A percentile compares a stretch with the other conserved stretches of the same genome.
Conservation (phyloP, 2,329 filamentous ascomycete genomes). For the Mycosphaerella sp. region DNA sequence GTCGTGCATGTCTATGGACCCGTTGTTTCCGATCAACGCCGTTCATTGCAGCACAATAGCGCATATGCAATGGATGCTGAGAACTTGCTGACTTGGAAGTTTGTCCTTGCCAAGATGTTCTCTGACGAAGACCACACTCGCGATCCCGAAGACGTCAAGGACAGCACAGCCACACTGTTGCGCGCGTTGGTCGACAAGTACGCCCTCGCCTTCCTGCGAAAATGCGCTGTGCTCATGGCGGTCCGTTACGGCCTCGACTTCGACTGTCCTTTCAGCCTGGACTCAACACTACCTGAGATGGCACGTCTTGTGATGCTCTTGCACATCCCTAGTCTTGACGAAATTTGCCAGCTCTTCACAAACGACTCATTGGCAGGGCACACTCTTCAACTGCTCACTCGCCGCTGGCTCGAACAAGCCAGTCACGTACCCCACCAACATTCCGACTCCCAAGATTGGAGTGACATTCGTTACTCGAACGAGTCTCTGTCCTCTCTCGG, state of each 20-base stretch:
- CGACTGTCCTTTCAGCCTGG: constrained; percentile 50
- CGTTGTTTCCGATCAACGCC: constrained; percentile 4
- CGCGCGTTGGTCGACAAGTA: constrained; percentile 62
- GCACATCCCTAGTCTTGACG: constrained; percentile 68
- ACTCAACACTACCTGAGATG: constrained; percentile 52
- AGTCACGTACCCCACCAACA: constrained; percentile 24
- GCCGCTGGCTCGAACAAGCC: constrained; percentile 67
- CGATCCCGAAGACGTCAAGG: neutral
- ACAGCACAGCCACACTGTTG: constrained; percentile 13
- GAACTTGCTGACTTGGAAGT: constrained; percentile 1
- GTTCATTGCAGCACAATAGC: neutral
- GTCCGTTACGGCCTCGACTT: constrained; percentile 87
- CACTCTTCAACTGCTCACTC: constrained; percentile 47
- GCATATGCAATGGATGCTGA: neutral
- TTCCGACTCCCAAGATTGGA: constrained; percentile 15
- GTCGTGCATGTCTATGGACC: constrained; percentile 55
- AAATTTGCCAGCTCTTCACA: constrained; percentile 61
- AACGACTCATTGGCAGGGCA: constrained; percentile 35
- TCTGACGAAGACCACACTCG: constrained; percentile 1
- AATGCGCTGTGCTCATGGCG: constrained; percentile 75
- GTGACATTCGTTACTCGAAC: constrained; percentile 33
- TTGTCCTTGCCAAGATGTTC: constrained; percentile 4
- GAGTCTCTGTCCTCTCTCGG: constrained; percentile 1
- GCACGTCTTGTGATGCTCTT: constrained; percentile 72
- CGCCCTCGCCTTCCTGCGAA: constrained; percentile 82